A percentile compares a stretch with the other conserved stretches of the same genome.
phyloP scores from a whole-genome alignment of 176 grass and related monocot genomes.

The Paspalum vaginatum region DNA sequence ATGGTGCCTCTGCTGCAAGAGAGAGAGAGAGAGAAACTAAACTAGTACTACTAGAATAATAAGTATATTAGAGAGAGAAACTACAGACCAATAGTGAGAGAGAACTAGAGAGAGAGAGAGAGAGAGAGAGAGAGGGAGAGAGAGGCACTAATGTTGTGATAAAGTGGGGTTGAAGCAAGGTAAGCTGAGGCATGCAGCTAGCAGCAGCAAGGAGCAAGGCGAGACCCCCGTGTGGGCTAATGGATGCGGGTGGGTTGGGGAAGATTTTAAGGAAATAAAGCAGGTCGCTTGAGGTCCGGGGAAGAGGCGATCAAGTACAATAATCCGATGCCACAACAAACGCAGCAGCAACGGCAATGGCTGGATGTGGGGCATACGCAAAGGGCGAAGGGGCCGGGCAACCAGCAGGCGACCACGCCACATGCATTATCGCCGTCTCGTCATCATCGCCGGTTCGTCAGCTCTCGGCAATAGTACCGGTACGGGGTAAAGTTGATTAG shows the following conservation, averaged over 20 bases:
- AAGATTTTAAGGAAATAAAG: constrained; percentile 49
- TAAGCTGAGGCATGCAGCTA: neutral
- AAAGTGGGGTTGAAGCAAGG: constrained; percentile 87
- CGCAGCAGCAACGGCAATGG: neutral
- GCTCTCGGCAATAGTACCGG: neutral
- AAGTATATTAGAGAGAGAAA: constrained; percentile 7
- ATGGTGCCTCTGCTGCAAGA: neutral
- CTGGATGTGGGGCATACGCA: constrained; percentile 30
- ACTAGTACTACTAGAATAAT: too few relatives aligned
- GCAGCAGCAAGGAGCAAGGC: neutral
- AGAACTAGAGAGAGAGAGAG: neutral
- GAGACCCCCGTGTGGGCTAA: constrained; percentile 45
- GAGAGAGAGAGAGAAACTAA: constrained; percentile 32
- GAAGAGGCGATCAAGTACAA: constrained; percentile 66
- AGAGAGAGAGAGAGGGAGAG: neutral
- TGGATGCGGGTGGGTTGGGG: constrained; percentile 36
- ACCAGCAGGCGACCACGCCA: neutral
- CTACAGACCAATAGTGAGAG: too few relatives aligned
- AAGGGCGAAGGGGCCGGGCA: neutral
- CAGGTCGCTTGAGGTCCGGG: constrained; percentile 57
- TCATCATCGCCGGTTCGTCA: constrained; percentile 13
- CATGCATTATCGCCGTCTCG: constrained; percentile 33
- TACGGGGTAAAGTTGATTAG: constrained; percentile 47
- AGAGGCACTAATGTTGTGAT: neutral
- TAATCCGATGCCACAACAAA: constrained; percentile 56